Conservation (phyloP, 345 rosid genomes). For the Anacardium occidentale region DNA sequence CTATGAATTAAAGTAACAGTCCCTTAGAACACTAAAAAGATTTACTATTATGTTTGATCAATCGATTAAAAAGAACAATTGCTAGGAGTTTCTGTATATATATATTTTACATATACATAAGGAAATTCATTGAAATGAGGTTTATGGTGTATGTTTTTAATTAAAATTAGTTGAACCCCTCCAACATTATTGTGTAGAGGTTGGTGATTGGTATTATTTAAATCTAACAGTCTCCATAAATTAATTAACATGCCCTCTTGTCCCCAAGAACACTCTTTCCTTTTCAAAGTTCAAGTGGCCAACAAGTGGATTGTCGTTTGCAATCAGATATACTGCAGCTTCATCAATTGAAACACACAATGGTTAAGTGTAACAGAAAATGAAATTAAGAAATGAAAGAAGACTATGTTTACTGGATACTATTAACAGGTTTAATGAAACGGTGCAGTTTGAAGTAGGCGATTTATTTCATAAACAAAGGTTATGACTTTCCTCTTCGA, state of each 20-base stretch:
- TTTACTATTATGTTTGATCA: background rate
- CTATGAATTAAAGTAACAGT: background rate
- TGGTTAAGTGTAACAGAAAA: too few species aligned
- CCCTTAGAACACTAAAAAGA: slow-evolving; percentile 7
- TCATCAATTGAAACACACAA: too few species aligned
- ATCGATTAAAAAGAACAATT: background rate
- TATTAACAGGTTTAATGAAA: too few species aligned
- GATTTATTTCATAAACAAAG: too few species aligned
- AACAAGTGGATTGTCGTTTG: slow-evolving; percentile 27
- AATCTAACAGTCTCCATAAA: slow-evolving; percentile 19
- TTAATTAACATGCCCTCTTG: slow-evolving; percentile 33
- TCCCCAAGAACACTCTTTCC: slow-evolving; percentile 30
- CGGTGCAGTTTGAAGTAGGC: too few species aligned
- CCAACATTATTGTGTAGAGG: slow-evolving; percentile 29
- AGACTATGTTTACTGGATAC: too few species aligned
- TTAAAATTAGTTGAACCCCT: slow-evolving; percentile 37
- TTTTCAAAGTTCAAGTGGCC: slow-evolving; percentile 48
- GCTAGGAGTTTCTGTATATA: too few species aligned
- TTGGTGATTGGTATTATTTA: background rate
- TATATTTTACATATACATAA: too few species aligned
- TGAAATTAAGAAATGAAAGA: too few species aligned
- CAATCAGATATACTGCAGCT: too few species aligned
- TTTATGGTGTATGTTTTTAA: slow-evolving; percentile 21
- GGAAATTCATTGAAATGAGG: too few species aligned
- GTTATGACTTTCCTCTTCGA: too few species aligned